Percentiles rank a stretch among this genome's conserved stretches.
Evolutionary conservation across 2,329 filamentous ascomycete genomes (phyloP).

Genomic region (Clonostachys sp.): DNA sequence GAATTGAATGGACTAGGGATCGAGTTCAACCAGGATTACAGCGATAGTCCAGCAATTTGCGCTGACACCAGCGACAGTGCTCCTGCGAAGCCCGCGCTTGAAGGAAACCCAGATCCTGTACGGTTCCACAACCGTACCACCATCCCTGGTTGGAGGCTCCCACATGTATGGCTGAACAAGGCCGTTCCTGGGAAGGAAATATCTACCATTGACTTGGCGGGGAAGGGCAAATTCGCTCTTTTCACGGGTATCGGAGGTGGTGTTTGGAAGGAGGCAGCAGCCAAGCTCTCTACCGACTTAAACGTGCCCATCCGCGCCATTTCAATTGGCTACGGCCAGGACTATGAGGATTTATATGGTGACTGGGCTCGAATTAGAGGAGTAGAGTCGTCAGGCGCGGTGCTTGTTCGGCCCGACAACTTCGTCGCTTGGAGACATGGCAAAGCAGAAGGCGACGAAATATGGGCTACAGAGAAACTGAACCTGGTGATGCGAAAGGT

Average conservation of each 20-base stretch:
- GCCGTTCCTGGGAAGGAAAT: constrained; percentile 33
- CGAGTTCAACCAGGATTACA: constrained; percentile 42
- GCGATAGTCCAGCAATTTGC: no score
- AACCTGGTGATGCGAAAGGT: no score
- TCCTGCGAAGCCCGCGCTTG: no score
- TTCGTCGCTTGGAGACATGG: constrained; percentile 45
- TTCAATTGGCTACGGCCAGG: constrained; percentile 51
- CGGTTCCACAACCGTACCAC: no score
- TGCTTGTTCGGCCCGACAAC: constrained; percentile 54
- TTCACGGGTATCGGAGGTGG: constrained; percentile 52
- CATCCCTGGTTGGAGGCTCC: constrained; percentile 49
- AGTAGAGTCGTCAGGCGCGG: constrained; percentile 51
- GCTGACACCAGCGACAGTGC: no score
- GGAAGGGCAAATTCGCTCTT: constrained; percentile 45
- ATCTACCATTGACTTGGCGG: constrained; percentile 57
- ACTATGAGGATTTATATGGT: constrained; percentile 58
- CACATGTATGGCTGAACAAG: constrained; percentile 59
- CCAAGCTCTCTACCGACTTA: constrained; percentile 24
- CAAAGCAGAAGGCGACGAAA: no score
- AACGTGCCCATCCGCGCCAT: constrained; percentile 42
- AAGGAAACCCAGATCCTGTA: no score
- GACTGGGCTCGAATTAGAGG: constrained; percentile 51
- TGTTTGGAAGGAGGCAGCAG: constrained; percentile 46
- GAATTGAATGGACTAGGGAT: constrained; percentile 20
- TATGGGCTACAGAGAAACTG: no score